Evolutionary conservation across 345 rosid species (phyloP).

Genomic region (Dimocarpus longan): DNA sequence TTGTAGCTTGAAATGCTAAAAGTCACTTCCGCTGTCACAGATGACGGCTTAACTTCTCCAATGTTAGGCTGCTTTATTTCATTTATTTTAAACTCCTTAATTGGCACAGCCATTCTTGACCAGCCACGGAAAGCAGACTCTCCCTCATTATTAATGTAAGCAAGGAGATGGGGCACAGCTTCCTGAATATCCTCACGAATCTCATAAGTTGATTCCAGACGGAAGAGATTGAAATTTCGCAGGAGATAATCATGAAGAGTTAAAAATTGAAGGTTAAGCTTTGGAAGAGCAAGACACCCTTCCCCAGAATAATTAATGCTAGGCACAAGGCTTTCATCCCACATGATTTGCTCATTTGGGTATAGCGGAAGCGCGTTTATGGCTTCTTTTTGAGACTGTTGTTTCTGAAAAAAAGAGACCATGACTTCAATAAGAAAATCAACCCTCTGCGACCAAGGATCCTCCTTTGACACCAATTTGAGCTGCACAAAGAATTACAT

Average conservation of each 20-base stretch:
- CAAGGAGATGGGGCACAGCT: constrained; percentile 94
- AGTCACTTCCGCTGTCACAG: constrained; percentile 82
- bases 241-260: constrained; percentile 97
- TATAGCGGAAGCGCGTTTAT: constrained; percentile 97
- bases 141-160: constrained; percentile 84
- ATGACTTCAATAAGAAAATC: constrained; percentile 93
- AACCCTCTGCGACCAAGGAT: constrained; percentile 85
- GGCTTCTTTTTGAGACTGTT: constrained; percentile 95
- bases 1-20: constrained; percentile 89
- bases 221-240: constrained; percentile 95
- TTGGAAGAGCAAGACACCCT: constrained; percentile 99
- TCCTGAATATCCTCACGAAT: constrained; percentile 99
- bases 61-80: constrained; percentile 95
- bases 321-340: constrained; percentile 99
- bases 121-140: constrained; percentile 96
- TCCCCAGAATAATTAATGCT: constrained; percentile 99
- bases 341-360: constrained; percentile 99
- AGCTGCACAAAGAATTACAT: constrained; percentile 54
- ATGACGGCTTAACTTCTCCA: constrained; percentile 97
- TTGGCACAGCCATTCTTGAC: constrained; percentile 99
- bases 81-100: constrained; percentile 68
- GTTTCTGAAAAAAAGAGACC: constrained; percentile 91
- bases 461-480: constrained; percentile 77
- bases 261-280: constrained; percentile 92
- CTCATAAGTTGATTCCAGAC: constrained; percentile 97